A percentile compares a stretch with the other conserved stretches of the same genome.
Conservation (phyloP, 768 basidiomycete genomes). For the Boletus vinaceobasis region DNA sequence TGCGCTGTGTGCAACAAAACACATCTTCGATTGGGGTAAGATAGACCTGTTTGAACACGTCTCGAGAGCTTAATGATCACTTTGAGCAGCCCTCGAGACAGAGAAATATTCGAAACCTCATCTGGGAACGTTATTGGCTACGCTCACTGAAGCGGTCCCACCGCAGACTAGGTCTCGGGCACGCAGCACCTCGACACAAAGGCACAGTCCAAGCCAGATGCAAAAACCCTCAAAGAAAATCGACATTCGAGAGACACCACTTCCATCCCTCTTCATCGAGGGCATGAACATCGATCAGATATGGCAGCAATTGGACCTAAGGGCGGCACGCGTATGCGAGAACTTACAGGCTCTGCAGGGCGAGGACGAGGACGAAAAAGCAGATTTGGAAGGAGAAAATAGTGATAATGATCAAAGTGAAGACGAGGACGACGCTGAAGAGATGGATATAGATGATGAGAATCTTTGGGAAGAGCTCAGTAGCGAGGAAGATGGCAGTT, state of each 20-base stretch:
- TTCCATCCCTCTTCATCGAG: conserved; percentile 70
- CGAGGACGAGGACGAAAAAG: conserved; percentile 31
- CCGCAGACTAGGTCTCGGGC: conserved; percentile 75
- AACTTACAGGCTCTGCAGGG: conserved; percentile 67
- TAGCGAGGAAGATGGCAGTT: conserved; percentile 22
- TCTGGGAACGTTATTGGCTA: conserved; percentile 62
- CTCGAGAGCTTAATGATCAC: background rate
- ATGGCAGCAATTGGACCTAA: conserved; percentile 91
- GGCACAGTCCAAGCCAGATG: conserved; percentile 40
- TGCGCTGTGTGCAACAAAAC: conserved; percentile 68
- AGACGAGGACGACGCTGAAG: conserved; percentile 34
- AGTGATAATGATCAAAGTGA: conserved; percentile 25
- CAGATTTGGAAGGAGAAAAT: conserved; percentile 14
- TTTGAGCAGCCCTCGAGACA: conserved; percentile 54
- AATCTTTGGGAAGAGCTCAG: conserved; percentile 28
- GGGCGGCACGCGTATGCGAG: conserved; percentile 64
- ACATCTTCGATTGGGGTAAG: conserved; percentile 74
- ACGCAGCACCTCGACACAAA: conserved; percentile 35
- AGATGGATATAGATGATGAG: conserved; percentile 24
- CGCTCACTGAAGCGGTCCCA: conserved; percentile 62
- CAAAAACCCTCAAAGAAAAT: conserved; percentile 32
- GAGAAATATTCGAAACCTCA: conserved; percentile 64
- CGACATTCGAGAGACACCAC: conserved; percentile 59
- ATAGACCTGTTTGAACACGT: conserved; percentile 4
- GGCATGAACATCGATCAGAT: conserved; percentile 84